Percentiles rank a stretch among this genome's conserved stretches.
Evolutionary conservation across 208 protist species (phyloP).

Genomic region (Trypanosoma avium): DNA sequence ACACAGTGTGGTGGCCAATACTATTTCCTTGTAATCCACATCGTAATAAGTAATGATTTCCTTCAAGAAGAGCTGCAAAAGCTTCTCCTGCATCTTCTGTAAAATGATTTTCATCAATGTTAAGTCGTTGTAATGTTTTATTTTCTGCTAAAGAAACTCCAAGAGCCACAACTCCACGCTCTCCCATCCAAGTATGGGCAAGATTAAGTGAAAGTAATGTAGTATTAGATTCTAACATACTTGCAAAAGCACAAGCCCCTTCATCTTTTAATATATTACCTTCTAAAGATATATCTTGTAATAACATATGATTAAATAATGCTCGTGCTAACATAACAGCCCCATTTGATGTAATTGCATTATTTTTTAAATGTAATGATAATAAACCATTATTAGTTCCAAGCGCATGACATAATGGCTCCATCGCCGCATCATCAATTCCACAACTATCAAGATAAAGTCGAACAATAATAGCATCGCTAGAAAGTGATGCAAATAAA

Average conservation of each 20-base stretch:
- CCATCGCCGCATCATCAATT: constrained; percentile 54
- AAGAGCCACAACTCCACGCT: constrained; percentile 82
- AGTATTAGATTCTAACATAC: constrained; percentile 47
- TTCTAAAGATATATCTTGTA: constrained; percentile 60
- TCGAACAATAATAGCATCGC: constrained; percentile 51
- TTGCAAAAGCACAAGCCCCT: constrained; percentile 73
- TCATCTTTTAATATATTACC: constrained; percentile 78
- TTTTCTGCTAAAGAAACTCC: constrained; percentile 80
- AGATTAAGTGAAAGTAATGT: constrained; percentile 72
- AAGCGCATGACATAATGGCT: constrained; percentile 65
- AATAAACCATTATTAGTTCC: constrained; percentile 51
- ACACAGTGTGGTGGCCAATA: constrained; percentile 59
- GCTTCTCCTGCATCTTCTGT: constrained; percentile 63
- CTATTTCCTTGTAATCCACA: constrained; percentile 70
- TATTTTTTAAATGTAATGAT: constrained; percentile 57
- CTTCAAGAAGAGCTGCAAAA: constrained; percentile 76
- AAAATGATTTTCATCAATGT: constrained; percentile 83
- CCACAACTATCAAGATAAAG: constrained; percentile 61
- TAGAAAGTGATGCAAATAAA: constrained; percentile 46
- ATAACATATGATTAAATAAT: constrained; percentile 51
- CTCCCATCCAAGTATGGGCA: constrained; percentile 63
- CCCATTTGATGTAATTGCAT: constrained; percentile 52
- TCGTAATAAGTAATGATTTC: constrained; percentile 50
- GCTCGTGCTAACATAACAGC: constrained; percentile 61
- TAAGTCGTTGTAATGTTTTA: constrained; percentile 53